Base-by-base conservation (phyloP, 1,139 yeast species). In the Yamadazyma aaseri region DNA sequence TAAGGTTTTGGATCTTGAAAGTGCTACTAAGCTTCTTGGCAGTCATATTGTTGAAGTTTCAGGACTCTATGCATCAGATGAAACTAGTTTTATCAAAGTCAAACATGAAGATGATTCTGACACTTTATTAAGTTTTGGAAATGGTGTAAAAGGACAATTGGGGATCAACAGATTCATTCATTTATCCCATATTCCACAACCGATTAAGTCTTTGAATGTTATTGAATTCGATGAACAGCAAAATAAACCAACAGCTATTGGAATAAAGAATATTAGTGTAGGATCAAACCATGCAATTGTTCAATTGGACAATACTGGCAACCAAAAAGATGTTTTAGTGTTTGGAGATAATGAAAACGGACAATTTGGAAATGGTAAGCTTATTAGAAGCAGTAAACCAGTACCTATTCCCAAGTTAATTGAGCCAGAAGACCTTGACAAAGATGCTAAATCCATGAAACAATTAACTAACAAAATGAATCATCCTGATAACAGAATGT, bases 291-390 rank as follows among this genome's bases (percentile, higher is more conserved):
- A 90, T 51, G 66, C 71, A 2, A 70, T 82, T 31, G 76, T 83
- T 7, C 76, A 79, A 3, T 63, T 86, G 42, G 60, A 68, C 28
- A 80, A 80, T 41, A 34, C 40, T 2, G 72, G 73, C 1, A 25
- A 43, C 2, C 18, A 35, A 34, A 71, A 71, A 29, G 92, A 85
- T 50, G 83, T 87, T 14, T 56, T 84, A 29, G 73, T 69, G 3
- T 86, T 95, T 86, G 98, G 98, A 13, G 82, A 80, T 29, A 90
- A 89, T 54, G 84, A 80, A 48, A 65, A 47, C 46, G 95, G 94
- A 15, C 96, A 90, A 60, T 70, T 86, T 32, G 97, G 95, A 13
- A 87, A 81, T 50, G 95, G 96, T 15, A 84, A 81, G 51, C 65
- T 71, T 24, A 71, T 73, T 40, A 81, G 82, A 53, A 58, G 71